Evolutionary conservation across 345 rosid genomes (phyloP), one percentile per base, ranked within the genome.

Genomic region (Rhizophora apiculata): DNA sequence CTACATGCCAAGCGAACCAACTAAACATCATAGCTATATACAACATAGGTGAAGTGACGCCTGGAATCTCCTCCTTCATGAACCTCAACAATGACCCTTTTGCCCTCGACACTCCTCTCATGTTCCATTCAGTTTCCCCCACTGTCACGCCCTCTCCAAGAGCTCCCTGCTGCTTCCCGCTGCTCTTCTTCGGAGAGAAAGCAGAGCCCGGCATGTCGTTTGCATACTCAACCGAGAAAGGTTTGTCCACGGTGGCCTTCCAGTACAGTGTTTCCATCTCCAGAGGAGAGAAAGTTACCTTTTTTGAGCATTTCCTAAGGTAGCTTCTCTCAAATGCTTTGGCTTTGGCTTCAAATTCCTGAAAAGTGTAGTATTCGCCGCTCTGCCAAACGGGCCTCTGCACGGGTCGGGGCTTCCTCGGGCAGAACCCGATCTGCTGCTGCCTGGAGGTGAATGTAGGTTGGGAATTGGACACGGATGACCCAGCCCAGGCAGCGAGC

Each of bases 341-440:
- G 11, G 99, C 96, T 72, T 90, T 95, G 6, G 88, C 78, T 82
- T 95, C 99, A 59, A 95, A 95, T 72, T 95, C 91, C 39, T 85
- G 96, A 75, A 87, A 84, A 34, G 87, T 88, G 78, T 95, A 95
- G 82, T 79, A 55, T 72, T 87, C 96, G 2, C 99, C 99, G 67
- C 99, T 95, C 92, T 95, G 89, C 99, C 99, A 95, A 54, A 95
- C 96, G 0, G 97, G 91, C 65, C 86, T 90, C 86, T 83, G 87
- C 39, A 92, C 94, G 0, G 99, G 99, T 3, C 99, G 83, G 46
- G 89, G 91, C 74, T 85, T 94, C 59, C 97, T 74, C 19, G 99
- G 96, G 82, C 96, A 92, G 79, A 95, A 95, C n/a, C 99, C 99
- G 90, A 95, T 90, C 96, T 95, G 99, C 84, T 95, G 99, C 80